phyloP scores from a whole-genome alignment of 2,329 filamentous ascomycete species.

The Hymenoscyphus scutula region DNA sequence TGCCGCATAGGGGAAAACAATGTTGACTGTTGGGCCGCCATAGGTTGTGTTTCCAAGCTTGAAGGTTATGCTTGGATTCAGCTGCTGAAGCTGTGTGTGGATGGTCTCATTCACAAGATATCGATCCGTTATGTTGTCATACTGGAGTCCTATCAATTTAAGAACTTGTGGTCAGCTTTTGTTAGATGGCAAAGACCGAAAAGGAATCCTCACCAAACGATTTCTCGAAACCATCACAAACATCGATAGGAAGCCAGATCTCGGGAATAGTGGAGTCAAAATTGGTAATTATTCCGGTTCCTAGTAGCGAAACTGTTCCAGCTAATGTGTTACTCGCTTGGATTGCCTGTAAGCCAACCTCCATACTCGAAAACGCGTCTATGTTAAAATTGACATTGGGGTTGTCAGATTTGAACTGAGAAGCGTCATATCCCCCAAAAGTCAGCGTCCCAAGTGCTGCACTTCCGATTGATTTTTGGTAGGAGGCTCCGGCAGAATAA shows the following conservation, averaged over 20 bases:
- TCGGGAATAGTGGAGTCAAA: constrained; percentile 38
- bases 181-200: background rate
- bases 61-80: constrained; percentile 11
- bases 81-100: background rate
- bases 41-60: constrained; percentile 5
- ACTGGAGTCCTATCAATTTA: background rate
- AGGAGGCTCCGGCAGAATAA: constrained; percentile 42
- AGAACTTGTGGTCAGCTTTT: background rate
- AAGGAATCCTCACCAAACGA: constrained; percentile 29
- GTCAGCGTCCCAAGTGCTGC: constrained; percentile 36
- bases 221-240: constrained; percentile 37
- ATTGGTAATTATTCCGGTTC: constrained; percentile 30
- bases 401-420: too few relatives aligned
- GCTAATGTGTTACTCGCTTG: constrained; percentile 30
- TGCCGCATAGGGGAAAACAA: constrained; percentile 10
- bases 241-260: constrained; percentile 36
- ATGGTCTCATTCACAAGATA: constrained; percentile 10
- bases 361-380: too few relatives aligned
- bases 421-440: constrained; percentile 40
- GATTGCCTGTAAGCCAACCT: constrained; percentile 28
- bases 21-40: constrained; percentile 4
- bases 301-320: constrained; percentile 11
- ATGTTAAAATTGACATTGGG: too few relatives aligned
- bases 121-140: constrained; percentile 2
- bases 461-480: constrained; percentile 35